A percentile compares a stretch with the other conserved stretches of the same genome.
Conservation (phyloP, 2,329 filamentous ascomycete genomes). For the Pseudocercospora macadamiae region DNA sequence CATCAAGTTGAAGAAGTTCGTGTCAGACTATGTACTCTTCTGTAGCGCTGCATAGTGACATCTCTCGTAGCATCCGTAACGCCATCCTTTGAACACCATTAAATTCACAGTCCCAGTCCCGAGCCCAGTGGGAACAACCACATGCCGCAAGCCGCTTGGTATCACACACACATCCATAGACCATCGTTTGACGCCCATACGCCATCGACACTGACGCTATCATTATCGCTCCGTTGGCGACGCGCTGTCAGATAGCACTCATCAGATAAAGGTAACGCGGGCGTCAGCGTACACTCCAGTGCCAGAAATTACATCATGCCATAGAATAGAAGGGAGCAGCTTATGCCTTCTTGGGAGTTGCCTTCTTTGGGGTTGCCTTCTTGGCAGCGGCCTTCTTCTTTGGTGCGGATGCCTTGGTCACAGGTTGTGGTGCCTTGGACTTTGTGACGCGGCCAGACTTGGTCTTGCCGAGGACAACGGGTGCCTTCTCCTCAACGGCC, state of each 20-base stretch:
- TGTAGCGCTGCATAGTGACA: constrained; percentile 22
- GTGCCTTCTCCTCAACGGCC: constrained; percentile 68
- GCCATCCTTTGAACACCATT: constrained; percentile 18
- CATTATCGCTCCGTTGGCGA: neutral
- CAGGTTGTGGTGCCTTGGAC: constrained; percentile 55
- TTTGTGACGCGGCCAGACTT: constrained; percentile 86
- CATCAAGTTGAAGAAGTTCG: constrained; percentile 13
- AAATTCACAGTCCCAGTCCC: constrained; percentile 9
- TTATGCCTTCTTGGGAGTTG: constrained; percentile 38
- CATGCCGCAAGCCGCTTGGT: constrained; percentile 18
- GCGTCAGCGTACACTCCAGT: constrained; percentile 17
- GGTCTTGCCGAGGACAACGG: constrained; percentile 73
- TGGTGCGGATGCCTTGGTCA: constrained; percentile 48
- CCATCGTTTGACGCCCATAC: constrained; percentile 19
- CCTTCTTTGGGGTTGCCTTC: constrained; percentile 49
- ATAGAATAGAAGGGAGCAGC: constrained; percentile 15
- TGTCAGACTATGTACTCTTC: constrained; percentile 24
- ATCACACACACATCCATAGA: constrained; percentile 22
- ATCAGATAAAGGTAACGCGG: constrained; percentile 13
- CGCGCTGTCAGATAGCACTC: constrained; percentile 5
- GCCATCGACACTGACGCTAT: constrained; percentile 10
- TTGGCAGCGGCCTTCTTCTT: constrained; percentile 45
- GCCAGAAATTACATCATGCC: constrained; percentile 12
- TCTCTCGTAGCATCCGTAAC: constrained; percentile 21
- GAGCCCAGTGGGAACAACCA: constrained; percentile 10